Percentiles rank a stretch among this genome's conserved stretches.
Evolutionary conservation across 2,329 filamentous ascomycete species (phyloP).

Genomic region (Cytospora piceae): DNA sequence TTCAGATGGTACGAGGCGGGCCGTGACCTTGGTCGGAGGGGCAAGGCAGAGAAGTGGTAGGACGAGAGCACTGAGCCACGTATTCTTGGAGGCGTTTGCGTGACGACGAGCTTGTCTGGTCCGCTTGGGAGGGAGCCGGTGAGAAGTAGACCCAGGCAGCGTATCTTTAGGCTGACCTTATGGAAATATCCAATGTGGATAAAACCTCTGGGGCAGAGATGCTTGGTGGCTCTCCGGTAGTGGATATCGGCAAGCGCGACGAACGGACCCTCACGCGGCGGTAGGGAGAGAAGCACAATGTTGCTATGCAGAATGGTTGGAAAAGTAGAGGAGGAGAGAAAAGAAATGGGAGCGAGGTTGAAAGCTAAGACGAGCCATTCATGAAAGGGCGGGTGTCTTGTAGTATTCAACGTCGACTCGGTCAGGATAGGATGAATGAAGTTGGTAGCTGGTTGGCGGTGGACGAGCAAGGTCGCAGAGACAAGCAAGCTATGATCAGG

Average conservation of each 20-base stretch:
- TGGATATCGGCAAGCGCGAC: not conserved
- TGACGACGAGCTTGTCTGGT: constrained; percentile 10
- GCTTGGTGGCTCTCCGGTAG: constrained; percentile 8
- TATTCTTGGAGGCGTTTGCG: constrained; percentile 15
- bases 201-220: constrained; percentile 10
- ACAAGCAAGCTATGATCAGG: not conserved
- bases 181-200: constrained; percentile 6
- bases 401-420: constrained; percentile 6
- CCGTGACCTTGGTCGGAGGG: constrained; percentile 17
- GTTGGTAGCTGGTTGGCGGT: constrained; percentile 11
- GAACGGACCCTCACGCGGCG: constrained; percentile 7
- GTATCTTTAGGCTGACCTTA: not conserved
- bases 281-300: constrained; percentile 1
- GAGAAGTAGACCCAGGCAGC: not conserved
- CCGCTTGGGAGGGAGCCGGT: constrained; percentile 6
- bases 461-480: constrained; percentile 14
- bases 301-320: constrained; percentile 9
- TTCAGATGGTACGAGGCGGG: constrained; percentile 19
- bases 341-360: constrained; percentile 13
- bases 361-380: constrained; percentile 2
- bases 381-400: constrained; percentile 13
- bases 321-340: not conserved
- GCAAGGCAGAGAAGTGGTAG: constrained; percentile 13
- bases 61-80: constrained; percentile 12
- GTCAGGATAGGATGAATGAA: not conserved